Base-by-base conservation (phyloP, 129 eudicot genomes). In the Mikania micrantha region DNA sequence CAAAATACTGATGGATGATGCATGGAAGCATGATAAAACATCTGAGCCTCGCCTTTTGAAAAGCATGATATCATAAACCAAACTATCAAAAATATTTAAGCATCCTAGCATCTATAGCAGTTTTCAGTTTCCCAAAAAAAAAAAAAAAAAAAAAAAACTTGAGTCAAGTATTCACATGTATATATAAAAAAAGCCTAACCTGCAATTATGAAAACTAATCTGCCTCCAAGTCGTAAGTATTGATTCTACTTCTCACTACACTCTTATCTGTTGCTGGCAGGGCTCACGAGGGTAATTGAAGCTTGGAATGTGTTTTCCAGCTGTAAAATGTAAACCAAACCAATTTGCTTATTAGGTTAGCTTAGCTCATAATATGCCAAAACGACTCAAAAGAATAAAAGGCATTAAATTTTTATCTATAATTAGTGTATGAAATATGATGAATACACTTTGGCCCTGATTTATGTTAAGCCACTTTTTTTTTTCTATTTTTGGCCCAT, bases 261-360 rank as follows among this genome's bases (percentile, higher is more conserved):
- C 48, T n/a, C n/a, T n/a, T n/a, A n/a, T n/a, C n/a, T 27, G 39
- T 57, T 35, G 57, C 25, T 73, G 17, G 29, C 36, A 3, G 36
- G 36, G 13, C 66, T 86, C 83, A 90, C 49, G 92, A 90, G 4
- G 97, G 95, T 67, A 90, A 63, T 79, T 90, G 70, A 67, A 90
- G 92, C 83, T 90, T 85, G 8, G 80, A 78, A 48, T 90, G 87
- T 74, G 74, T 90, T 72, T 87, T 87, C 97, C 97, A 90, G 69
- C 97, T 87, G 97, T 69, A 66, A 53, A 70, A 57, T 19, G 21
- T 25, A 12, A 19, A 45, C 17, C 24, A 38, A 31, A 67, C 16
- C 62, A 60, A 67, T 39, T 64, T 25, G 47, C 50, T 27, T 56
- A 29, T 15, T 13, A 8, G 57, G 20, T 48, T 17, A 17, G 60